phyloP scores from a whole-genome alignment of 2,329 filamentous ascomycete genomes.

The Diaporthe caulivora region DNA sequence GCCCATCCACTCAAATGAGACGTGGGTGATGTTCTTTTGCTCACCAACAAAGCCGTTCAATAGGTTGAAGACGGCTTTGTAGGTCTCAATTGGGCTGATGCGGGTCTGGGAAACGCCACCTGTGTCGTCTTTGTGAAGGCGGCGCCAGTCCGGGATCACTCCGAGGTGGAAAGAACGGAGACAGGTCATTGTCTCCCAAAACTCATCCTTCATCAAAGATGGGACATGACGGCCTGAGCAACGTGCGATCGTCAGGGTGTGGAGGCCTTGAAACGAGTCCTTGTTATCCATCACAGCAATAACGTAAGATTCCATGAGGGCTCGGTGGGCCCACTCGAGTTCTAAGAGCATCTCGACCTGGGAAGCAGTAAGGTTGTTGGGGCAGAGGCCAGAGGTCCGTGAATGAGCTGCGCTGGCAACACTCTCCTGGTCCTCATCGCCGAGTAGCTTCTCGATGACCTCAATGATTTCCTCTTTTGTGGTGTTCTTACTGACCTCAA shows the following conservation, averaged over 20 bases:
- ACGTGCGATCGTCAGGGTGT: slow-evolving; percentile 72
- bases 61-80: slow-evolving; percentile 63
- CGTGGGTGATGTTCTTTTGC: slow-evolving; percentile 63
- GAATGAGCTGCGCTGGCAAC: slow-evolving; percentile 41
- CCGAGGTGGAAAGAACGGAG: slow-evolving; percentile 68
- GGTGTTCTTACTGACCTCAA: slow-evolving; percentile 7
- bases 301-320: slow-evolving; percentile 76
- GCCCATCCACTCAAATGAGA: slow-evolving; percentile 76
- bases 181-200: slow-evolving; percentile 71
- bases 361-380: slow-evolving; percentile 68
- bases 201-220: slow-evolving; percentile 66
- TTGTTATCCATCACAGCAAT: slow-evolving; percentile 74
- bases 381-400: slow-evolving; percentile 44
- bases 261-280: slow-evolving; percentile 64
- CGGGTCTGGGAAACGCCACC: slow-evolving; percentile 53
- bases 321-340: slow-evolving; percentile 76
- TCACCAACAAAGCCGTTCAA: slow-evolving; percentile 63
- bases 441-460: slow-evolving; percentile 26
- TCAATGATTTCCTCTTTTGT: slow-evolving; percentile 23
- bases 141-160: slow-evolving; percentile 76
- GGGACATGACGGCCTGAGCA: slow-evolving; percentile 72
- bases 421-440: background rate
- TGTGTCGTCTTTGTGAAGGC: slow-evolving; percentile 64
- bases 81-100: slow-evolving; percentile 64
- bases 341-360: slow-evolving; percentile 78